Conservation (phyloP, 2,329 filamentous ascomycete genomes). For the Exophiala mesophila region DNA sequence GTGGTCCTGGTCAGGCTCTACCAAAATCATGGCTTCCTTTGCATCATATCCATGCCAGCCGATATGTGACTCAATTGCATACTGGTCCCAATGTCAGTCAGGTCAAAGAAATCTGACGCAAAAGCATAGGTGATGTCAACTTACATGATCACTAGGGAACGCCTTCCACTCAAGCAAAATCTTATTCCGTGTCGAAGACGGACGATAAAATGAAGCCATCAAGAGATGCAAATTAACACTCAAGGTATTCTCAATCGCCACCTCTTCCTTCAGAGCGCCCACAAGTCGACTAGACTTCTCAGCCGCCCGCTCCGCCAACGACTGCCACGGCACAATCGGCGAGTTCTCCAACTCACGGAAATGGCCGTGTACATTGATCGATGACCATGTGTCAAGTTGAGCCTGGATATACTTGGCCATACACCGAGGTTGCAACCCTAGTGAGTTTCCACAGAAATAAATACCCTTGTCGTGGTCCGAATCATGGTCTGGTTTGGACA, state of each 20-base stretch:
- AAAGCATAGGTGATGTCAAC: too few relatives aligned
- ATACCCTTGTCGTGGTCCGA: slow-evolving; percentile 41
- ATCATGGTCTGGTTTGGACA: slow-evolving; percentile 38
- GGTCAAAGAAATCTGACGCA: neutral
- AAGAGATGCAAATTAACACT: slow-evolving; percentile 76
- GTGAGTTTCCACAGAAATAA: slow-evolving; percentile 86
- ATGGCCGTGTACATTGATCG: slow-evolving; percentile 78
- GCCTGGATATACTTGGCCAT: slow-evolving; percentile 62
- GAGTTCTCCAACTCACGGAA: slow-evolving; percentile 66
- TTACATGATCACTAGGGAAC: slow-evolving; percentile 78
- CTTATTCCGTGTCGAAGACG: slow-evolving; percentile 62
- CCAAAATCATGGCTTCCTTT: slow-evolving; percentile 64
- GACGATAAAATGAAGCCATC: slow-evolving; percentile 77
- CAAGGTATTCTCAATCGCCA: slow-evolving; percentile 82
- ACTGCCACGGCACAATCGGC: slow-evolving; percentile 66
- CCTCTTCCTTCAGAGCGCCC: slow-evolving; percentile 66
- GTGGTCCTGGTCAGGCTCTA: slow-evolving; percentile 55
- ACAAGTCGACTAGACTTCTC: slow-evolving; percentile 66
- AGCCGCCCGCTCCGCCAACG: slow-evolving; percentile 70
- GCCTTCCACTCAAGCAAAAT: slow-evolving; percentile 83
- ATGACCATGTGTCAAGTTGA: slow-evolving; percentile 78
- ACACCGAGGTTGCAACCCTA: slow-evolving; percentile 73
- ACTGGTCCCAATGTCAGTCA: too few relatives aligned
- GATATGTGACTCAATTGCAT: slow-evolving; percentile 78
- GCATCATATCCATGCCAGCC: slow-evolving; percentile 64